Conservation (phyloP, 2,329 filamentous ascomycete genomes). For the Helicocarpus griseus region DNA sequence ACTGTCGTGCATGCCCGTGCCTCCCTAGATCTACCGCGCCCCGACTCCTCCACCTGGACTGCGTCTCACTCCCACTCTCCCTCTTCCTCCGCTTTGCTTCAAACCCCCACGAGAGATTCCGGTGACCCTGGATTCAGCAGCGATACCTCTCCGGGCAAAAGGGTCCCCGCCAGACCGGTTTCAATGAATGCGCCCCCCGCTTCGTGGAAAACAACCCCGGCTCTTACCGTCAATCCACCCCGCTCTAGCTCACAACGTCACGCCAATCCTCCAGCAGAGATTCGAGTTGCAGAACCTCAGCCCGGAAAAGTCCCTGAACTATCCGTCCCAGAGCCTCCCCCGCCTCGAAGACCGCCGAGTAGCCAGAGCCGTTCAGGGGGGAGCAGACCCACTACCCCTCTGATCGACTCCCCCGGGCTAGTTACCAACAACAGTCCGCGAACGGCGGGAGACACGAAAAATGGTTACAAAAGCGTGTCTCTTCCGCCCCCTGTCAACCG, state of each 20-base stretch:
- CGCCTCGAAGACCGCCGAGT: not conserved
- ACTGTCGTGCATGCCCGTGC: conserved; percentile 23
- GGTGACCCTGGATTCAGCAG: not conserved
- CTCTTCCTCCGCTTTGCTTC: conserved; percentile 8
- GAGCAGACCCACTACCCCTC: conserved; percentile 25
- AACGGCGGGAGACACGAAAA: conserved; percentile 16
- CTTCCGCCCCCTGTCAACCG: conserved; percentile 69
- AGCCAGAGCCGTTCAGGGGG: conserved; percentile 9
- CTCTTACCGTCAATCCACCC: conserved; percentile 35
- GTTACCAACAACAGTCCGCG: conserved; percentile 23
- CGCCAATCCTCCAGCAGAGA: not conserved
- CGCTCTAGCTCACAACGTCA: conserved; percentile 27
- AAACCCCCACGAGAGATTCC: conserved; percentile 11
- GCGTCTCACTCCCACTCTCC: not conserved
- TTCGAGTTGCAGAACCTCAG: not conserved
- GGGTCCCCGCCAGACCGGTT: conserved; percentile 47
- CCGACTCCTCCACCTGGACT: conserved; percentile 30
- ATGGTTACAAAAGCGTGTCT: conserved; percentile 30
- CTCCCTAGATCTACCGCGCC: conserved; percentile 35
- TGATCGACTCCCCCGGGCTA: conserved; percentile 41
- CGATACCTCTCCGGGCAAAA: conserved; percentile 44
- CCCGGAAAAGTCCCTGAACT: not conserved
- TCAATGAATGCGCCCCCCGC: conserved; percentile 35
- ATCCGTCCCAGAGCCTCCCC: not conserved
- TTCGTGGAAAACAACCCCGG: conserved; percentile 32